A percentile compares a stretch with the other conserved stretches of the same genome.
Conservation (phyloP, 1,139 yeast genomes). For the Debaryomycetaceae sp. region DNA sequence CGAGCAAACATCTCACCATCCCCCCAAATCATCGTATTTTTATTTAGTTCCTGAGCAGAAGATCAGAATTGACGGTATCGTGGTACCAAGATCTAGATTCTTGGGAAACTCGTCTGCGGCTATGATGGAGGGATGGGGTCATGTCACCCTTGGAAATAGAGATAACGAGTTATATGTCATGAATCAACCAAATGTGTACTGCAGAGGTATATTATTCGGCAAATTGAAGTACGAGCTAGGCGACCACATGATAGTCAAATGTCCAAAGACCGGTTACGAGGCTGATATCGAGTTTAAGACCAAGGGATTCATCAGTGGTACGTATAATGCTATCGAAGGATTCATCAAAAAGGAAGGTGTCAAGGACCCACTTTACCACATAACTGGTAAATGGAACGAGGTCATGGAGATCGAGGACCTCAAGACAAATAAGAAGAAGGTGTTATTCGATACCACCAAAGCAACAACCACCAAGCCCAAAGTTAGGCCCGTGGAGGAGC, state of each 20-base stretch:
- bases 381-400: slow-evolving; percentile 93
- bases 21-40: slow-evolving; percentile 95
- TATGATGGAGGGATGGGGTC: slow-evolving; percentile 89
- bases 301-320: slow-evolving; percentile 89
- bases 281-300: slow-evolving; percentile 93
- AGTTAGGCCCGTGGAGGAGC: slow-evolving; percentile 77
- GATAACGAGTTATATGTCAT: slow-evolving; percentile 66
- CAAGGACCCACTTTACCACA: slow-evolving; percentile 57
- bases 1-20: slow-evolving; percentile 96
- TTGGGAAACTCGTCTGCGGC: slow-evolving; percentile 96
- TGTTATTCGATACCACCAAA: slow-evolving; percentile 61
- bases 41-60: slow-evolving; percentile 77
- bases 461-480: slow-evolving; percentile 56
- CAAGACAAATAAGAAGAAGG: slow-evolving; percentile 44
- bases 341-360: slow-evolving; percentile 50
- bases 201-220: slow-evolving; percentile 92
- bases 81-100: slow-evolving; percentile 82
- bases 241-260: slow-evolving; percentile 76
- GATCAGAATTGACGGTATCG: slow-evolving; percentile 84
- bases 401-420: slow-evolving; percentile 65
- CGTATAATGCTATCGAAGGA: slow-evolving; percentile 88
- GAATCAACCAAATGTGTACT: slow-evolving; percentile 93
- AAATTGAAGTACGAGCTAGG: slow-evolving; percentile 87
- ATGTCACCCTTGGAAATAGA: slow-evolving; percentile 65
- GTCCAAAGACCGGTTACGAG: slow-evolving; percentile 54